Evolutionary conservation across 345 rosid species (phyloP), one percentile per base, ranked within the genome.

Genomic region (Salix viminalis): DNA sequence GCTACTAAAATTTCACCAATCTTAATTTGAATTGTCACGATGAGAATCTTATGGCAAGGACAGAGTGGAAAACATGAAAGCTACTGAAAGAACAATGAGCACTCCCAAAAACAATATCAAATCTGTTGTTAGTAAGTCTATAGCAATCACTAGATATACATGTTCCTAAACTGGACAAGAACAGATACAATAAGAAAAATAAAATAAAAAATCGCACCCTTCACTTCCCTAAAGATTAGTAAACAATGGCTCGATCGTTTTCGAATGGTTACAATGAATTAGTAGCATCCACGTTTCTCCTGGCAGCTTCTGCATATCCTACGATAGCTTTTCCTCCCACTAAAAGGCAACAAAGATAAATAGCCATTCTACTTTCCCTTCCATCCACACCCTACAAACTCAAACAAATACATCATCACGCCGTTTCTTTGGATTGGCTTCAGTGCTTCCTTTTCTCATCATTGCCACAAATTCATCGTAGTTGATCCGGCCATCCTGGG

Each of bases 391-490:
- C 11, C 44, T 16, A 15, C 44, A 34, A 4, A 18, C 21, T 79
- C 67, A 69, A 73, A 74, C 71, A 52, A 77, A 71, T 65, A 81
- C 71, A 30, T 58, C 46, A 11, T 91, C 92, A 19, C 99, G 98
- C 75, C 99, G 85, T 85, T 93, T 96, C 87, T 93, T 96, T 26
- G 92, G 93, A 72, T 89, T 85, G 4, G 89, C 89, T 71, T 91
- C 97, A 0, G 90, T 92, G 80, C 90, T 96, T 77, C 97, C 99
- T 91, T 93, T 96, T 82, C 88, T 88, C 99, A 96, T 96, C 98
- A 96, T 96, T 3, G 97, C 96, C 76, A 91, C 98, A 58, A 96
- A 96, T 76, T 96, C 99, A 36, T 93, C 97, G 24, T 96, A 96
- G 85, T 93, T 92, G 78, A 96, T 92, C 72, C 91, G 81, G 3